Evolutionary conservation across 169 alveolate genomes (phyloP).

Genomic region (Eimeria brunetti): DNA sequence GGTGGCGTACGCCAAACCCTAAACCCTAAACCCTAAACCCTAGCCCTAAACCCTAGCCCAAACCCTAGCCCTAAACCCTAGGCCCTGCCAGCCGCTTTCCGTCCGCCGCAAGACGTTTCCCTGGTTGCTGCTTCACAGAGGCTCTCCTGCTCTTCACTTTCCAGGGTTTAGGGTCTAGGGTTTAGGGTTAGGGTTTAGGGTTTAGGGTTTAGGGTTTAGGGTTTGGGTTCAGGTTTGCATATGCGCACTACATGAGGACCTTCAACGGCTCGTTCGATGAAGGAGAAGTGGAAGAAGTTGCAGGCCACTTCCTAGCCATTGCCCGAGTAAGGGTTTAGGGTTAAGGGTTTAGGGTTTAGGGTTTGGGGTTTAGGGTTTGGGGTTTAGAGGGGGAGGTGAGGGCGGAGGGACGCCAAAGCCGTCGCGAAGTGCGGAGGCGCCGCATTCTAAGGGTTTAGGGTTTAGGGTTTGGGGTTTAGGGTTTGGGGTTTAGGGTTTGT

Average conservation of each 20-base stretch:
- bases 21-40: constrained; percentile 30
- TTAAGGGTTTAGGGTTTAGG: constrained; percentile 30
- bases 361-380: background rate
- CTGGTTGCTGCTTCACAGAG: no score
- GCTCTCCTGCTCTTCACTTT: no score
- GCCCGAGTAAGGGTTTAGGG: constrained; percentile 45
- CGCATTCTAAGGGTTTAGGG: background rate
- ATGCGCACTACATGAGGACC: constrained; percentile 65
- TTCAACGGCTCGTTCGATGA: constrained; percentile 55
- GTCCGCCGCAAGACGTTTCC: no score
- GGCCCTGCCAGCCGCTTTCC: background rate
- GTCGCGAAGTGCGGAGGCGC: background rate
- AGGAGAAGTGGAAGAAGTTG: constrained; percentile 37
- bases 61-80: no score
- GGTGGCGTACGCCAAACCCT: background rate
- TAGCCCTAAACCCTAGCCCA: no score
- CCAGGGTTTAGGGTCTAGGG: background rate
- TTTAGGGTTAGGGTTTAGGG: background rate
- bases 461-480: constrained; percentile 16
- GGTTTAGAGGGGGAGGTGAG: background rate
- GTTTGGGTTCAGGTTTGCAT: constrained; percentile 51
- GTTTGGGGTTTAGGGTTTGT: background rate
- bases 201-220: constrained; percentile 44
- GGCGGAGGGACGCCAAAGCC: no score
- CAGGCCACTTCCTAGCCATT: constrained; percentile 48